phyloP scores from a whole-genome alignment of 2,329 filamentous ascomycete species.

The Fusarium sp. region DNA sequence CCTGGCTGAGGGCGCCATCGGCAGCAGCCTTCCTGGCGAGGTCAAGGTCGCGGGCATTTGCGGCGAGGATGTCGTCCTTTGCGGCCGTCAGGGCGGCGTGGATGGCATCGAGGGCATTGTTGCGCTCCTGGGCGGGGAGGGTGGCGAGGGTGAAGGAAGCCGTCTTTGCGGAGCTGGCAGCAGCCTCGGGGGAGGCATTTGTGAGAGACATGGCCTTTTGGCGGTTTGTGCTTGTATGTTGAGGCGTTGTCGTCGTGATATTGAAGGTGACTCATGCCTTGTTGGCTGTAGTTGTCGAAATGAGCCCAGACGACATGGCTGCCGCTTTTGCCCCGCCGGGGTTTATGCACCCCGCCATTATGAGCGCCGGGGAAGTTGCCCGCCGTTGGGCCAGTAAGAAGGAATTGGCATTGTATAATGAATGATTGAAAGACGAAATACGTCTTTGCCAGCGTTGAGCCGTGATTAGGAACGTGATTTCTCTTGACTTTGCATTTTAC shows the following conservation, averaged over 20 bases:
- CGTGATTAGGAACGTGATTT: not conserved
- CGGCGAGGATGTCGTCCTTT: slow-evolving; percentile 84
- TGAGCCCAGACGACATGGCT: slow-evolving; percentile 13
- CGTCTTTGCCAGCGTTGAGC: too few species aligned
- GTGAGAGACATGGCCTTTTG: slow-evolving; percentile 83
- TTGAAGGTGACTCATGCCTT: slow-evolving; percentile 29
- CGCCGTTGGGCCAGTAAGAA: slow-evolving; percentile 2
- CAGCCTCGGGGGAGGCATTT: slow-evolving; percentile 83
- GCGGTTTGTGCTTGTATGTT: slow-evolving; percentile 20
- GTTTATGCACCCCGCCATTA: slow-evolving; percentile 46
- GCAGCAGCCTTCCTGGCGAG: slow-evolving; percentile 81
- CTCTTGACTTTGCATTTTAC: not conserved
- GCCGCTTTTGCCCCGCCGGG: slow-evolving; percentile 36
- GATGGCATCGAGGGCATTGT: slow-evolving; percentile 87
- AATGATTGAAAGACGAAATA: not conserved
- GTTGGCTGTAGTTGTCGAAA: not conserved
- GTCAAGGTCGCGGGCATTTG: slow-evolving; percentile 88
- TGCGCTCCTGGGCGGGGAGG: slow-evolving; percentile 82
- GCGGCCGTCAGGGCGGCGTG: slow-evolving; percentile 81
- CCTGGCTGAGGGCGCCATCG: slow-evolving; percentile 83
- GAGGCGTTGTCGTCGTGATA: slow-evolving; percentile 5
- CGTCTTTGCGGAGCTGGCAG: slow-evolving; percentile 82
- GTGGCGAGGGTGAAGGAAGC: slow-evolving; percentile 89
- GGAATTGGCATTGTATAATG: not conserved
- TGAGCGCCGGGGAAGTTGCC: slow-evolving; percentile 14